Base-by-base conservation (phyloP, 805 yeast genomes). In the Candida wancherniae region DNA sequence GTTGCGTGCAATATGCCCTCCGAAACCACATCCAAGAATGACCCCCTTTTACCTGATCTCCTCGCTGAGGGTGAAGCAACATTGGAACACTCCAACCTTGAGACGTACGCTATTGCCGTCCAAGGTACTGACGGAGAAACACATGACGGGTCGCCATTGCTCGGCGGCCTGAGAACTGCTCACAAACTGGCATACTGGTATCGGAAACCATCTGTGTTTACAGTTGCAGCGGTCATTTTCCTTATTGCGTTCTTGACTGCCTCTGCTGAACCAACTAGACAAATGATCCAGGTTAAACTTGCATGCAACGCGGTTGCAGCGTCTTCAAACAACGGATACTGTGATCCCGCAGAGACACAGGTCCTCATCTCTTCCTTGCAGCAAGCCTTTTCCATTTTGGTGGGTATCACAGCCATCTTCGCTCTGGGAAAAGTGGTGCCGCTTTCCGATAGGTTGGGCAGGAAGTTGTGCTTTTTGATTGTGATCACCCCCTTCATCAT, bases 341-440 rank as follows among this genome's bases (percentile, higher is more conserved):
- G 70, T 37, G 57, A 56, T 24, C 61, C 63, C 9, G 41, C 43
- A 1, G 45, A 50, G 17, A 55, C 62, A 5, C 70, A 65, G 41
- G 46, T 63, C 4, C 37, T 59, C 19, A 58, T 71, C 15, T 75
- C 84, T 3, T 53, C 61, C 24, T 55, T 80, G 24, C 73, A 72
- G 33, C 68, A 79, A 29, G 57, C 63, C 34, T 44, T 48, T 12
- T 51, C 61, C 24, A 40, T 77, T 5, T 34, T 66, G 2, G 45
- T 58, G 4, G 77, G 78, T 1, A 34, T 70, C 0, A 48, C 73
- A 3, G 63, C 69, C 17, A 61, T 76, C 15, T 34, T 78, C 1
- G 70, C 77, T n/a, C 57, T 77, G 35, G 80, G 83, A 1, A 77
- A 76, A 42, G 55, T 58, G 49, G 55, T 63, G 20, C 36, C 69